Conservation (phyloP, 768 basidiomycete genomes). For the Macrolepiota fuliginosa region DNA sequence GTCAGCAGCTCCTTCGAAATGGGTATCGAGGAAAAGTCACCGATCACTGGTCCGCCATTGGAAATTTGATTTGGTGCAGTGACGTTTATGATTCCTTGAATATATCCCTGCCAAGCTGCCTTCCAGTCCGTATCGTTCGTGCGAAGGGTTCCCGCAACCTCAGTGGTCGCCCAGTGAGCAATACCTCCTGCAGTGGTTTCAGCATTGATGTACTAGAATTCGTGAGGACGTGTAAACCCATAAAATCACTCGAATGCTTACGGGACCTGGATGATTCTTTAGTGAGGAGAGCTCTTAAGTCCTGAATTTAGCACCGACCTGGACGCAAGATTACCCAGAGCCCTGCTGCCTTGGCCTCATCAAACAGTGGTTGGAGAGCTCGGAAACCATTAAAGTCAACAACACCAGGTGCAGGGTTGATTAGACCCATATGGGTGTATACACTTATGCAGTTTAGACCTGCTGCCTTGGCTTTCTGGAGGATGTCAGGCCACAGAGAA, state of each 20-base stretch:
- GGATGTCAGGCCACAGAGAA: conserved; percentile 76
- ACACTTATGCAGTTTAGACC: conserved; percentile 79
- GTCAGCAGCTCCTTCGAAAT: not conserved
- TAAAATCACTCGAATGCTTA: conserved; percentile 20
- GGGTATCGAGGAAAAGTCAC: conserved; percentile 31
- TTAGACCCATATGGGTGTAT: conserved; percentile 78
- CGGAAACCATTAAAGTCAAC: conserved; percentile 74
- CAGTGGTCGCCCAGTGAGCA: conserved; percentile 67
- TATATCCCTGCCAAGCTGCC: conserved; percentile 71
- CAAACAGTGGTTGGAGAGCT: conserved; percentile 68
- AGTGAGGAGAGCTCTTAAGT: not conserved
- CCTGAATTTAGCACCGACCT: conserved; percentile 35
- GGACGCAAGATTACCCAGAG: conserved; percentile 81
- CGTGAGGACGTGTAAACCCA: not conserved
- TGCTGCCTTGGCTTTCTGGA: conserved; percentile 78
- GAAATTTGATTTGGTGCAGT: conserved; percentile 67
- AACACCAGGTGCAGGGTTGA: conserved; percentile 71
- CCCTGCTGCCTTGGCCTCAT: conserved; percentile 70
- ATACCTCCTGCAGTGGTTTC: conserved; percentile 79
- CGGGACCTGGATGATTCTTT: conserved; percentile 30
- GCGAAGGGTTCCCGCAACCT: conserved; percentile 64
- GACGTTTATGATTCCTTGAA: conserved; percentile 59
- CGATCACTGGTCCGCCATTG: conserved; percentile 72
- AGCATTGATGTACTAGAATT: conserved; percentile 65
- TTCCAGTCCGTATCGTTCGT: conserved; percentile 73